Evolutionary conservation across 129 eudicot genomes (phyloP), one percentile per base, ranked within the genome.

Genomic region (Tanacetum coccineum): DNA sequence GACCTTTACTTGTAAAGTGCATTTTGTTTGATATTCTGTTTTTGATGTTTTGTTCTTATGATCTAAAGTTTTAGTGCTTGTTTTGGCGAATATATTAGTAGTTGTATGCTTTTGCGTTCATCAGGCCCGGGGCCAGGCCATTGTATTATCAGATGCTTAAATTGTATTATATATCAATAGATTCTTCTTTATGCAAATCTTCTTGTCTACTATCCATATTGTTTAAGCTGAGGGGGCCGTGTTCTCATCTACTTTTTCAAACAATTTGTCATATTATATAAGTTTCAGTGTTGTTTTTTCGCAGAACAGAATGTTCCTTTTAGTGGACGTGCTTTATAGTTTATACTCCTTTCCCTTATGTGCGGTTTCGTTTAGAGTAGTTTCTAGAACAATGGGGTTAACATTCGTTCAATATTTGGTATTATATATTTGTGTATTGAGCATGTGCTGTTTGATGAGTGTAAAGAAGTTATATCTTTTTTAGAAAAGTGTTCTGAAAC

Each of bases 111-210:
- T 62, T 57, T 78, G 57, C 72, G 77, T 8, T 61, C 57, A 47
- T 66, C 59, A 79, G 78, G 78, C 2, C 28, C 28, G 28, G 28
- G 28, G n/a, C 28, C 28, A 4, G 3, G 75, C 80, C 72, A 60
- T 62, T 65, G 39, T 78, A 70, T 88, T 84, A 25, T 0, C 82
- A 78, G 87, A 87, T 84, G 87, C 87, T 77, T 62, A 62, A 53
- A n/a, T n/a, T 64, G 63, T 59, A 62, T 78, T 66, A 42, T 74
- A 40, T 69, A 66, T 14, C 57, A 50, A 70, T 40, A 62, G 55
- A 39, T 65, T 57, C 65, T 32, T 70, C n/a, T n/a, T n/a, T 64
- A 36, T 63, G 56, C 60, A 66, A 62, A 57, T 66, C 51, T 73
- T 71, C 67, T 42, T 42, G 66, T 40, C 26, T 42, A 22, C 62